phyloP scores from a whole-genome alignment of 176 grass and related monocot genomes.

The Olyra latifolia region DNA sequence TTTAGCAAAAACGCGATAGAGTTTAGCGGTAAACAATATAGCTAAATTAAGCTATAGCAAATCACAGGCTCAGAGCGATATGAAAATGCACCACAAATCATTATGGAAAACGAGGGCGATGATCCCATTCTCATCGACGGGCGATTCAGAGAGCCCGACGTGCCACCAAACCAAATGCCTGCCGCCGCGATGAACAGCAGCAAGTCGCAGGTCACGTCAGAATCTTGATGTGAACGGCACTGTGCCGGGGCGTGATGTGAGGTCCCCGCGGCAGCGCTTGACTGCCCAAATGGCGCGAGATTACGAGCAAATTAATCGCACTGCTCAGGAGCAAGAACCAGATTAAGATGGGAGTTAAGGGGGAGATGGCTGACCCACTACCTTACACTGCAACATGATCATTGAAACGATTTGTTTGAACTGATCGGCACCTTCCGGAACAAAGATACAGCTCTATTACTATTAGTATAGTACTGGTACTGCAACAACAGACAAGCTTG shows the following conservation, averaged over 20 bases:
- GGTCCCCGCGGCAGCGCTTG: not conserved
- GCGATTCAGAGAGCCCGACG: slow-evolving; percentile 32
- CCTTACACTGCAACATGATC: slow-evolving; percentile 2
- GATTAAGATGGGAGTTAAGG: slow-evolving; percentile 30
- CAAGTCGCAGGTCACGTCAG: slow-evolving; percentile 46
- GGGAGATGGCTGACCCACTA: slow-evolving; percentile 33
- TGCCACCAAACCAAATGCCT: slow-evolving; percentile 47
- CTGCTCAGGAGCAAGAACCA: not conserved
- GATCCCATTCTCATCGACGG: slow-evolving; percentile 8
- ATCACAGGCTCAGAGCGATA: not conserved
- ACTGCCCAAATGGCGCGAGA: slow-evolving; percentile 3
- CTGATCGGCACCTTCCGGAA: slow-evolving; percentile 24
- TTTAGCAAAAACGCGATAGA: no score
- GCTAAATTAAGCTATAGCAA: not conserved
- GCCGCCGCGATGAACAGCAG: slow-evolving; percentile 16
- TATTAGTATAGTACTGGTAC: slow-evolving; percentile 24
- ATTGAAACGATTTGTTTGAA: not conserved
- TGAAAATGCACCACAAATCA: not conserved
- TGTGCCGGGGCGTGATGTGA: slow-evolving; percentile 43
- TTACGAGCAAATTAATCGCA: not conserved
- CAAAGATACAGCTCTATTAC: not conserved
- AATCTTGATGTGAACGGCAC: slow-evolving; percentile 29
- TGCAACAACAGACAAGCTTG: slow-evolving; percentile 41
- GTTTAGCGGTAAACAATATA: not conserved
- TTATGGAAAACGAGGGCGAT: slow-evolving; percentile 35